Conservation (phyloP, 2,329 filamentous ascomycete genomes). For the Botryotinia globosa region DNA sequence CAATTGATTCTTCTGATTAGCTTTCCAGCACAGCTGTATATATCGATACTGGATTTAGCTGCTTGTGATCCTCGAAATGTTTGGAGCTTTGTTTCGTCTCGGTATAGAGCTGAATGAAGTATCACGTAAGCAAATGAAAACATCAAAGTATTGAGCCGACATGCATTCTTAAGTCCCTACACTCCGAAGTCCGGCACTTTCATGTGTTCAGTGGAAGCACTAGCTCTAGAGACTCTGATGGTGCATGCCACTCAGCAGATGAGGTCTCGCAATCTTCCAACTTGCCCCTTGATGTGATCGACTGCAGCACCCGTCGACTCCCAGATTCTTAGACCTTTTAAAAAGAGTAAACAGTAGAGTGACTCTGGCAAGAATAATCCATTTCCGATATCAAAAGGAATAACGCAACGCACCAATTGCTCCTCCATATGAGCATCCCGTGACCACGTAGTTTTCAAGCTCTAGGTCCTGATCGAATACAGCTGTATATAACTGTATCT, state of each 20-base stretch:
- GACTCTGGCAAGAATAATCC: background rate
- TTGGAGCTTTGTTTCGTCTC: constrained; percentile 81
- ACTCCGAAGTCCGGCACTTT: background rate
- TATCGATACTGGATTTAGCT: constrained; percentile 81
- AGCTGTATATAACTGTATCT: constrained; percentile 86
- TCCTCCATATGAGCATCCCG: constrained; percentile 88
- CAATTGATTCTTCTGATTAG: constrained; percentile 82
- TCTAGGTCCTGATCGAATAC: constrained; percentile 93
- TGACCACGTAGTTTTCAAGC: constrained; percentile 89
- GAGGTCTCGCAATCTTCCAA: background rate
- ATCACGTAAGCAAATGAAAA: constrained; percentile 3
- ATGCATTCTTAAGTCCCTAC: background rate
- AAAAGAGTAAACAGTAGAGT: background rate
- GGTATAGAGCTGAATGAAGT: constrained; percentile 68
- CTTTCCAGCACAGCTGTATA: constrained; percentile 91
- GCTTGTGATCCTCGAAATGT: constrained; percentile 70
- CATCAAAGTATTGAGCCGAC: background rate
- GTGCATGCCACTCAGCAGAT: background rate
- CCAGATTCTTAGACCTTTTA: background rate
- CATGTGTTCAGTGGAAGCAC: background rate
- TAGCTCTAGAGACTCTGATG: background rate
- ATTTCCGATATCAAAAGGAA: constrained; percentile 8
- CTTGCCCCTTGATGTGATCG: background rate
- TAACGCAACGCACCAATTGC: constrained; percentile 69
- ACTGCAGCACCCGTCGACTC: background rate